These are phyloP conservation scores for Yarrowia phangngaensis DNA, from an alignment of 805 yeast genomes.

Conservation along the genomic window DNA sequence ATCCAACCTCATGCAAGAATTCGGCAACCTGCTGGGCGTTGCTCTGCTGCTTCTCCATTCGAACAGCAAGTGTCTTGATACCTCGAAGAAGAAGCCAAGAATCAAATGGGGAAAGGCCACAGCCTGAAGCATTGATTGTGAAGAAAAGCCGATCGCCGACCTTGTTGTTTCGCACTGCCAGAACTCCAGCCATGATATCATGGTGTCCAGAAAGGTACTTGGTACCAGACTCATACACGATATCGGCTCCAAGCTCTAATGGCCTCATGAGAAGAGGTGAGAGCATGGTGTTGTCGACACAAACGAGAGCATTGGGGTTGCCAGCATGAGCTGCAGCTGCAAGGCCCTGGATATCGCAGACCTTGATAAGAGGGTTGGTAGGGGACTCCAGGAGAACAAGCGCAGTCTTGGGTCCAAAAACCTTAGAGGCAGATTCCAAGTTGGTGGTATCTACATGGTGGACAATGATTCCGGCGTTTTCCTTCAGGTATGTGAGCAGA, in stretches of 20 bases:
- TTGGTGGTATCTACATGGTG: conserved; percentile 80
- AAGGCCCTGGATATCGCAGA: conserved; percentile 71
- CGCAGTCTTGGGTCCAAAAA: conserved; percentile 56
- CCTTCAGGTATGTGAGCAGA: conserved; percentile 65
- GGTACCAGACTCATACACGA: conserved; percentile 91
- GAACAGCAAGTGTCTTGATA: conserved; percentile 76
- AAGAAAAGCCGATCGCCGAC: conserved; percentile 68
- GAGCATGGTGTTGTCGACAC: conserved; percentile 96
- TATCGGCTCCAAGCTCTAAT: conserved; percentile 79
- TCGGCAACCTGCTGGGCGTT: conserved; percentile 74
- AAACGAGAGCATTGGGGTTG: conserved; percentile 69
- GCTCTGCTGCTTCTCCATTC: conserved; percentile 82
- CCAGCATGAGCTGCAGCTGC: conserved; percentile 60
- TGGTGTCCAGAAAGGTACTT: conserved; percentile 92
- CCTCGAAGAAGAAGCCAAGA: conserved; percentile 88
- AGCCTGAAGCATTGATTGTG: conserved; percentile 84
- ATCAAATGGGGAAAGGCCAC: conserved; percentile 89
- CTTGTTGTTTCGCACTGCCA: conserved; percentile 62
- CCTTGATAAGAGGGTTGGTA: conserved; percentile 87
- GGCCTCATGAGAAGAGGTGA: conserved; percentile 85
- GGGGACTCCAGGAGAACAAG: conserved; percentile 87
- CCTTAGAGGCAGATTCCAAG: conserved; percentile 54
- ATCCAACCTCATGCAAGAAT: conserved; percentile 63
- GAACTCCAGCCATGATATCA: conserved; percentile 92
- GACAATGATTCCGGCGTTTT: conserved; percentile 60